Conservation (phyloP, 2,329 filamentous ascomycete genomes). For the Xylariaceae sp. region DNA sequence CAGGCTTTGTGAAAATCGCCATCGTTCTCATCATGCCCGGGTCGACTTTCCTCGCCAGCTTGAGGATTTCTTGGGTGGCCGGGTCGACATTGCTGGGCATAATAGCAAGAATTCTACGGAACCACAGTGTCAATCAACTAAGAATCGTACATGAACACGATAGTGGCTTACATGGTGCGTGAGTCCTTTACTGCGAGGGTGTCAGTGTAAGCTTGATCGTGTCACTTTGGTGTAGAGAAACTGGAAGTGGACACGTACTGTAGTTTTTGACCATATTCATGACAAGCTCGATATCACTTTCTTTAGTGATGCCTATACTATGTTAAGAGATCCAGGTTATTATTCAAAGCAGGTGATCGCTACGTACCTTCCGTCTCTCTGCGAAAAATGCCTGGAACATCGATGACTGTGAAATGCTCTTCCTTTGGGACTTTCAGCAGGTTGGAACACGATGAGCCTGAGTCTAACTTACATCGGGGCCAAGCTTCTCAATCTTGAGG, state of each 20-base stretch:
- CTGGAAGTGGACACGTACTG: constrained; percentile 26
- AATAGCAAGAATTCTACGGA: constrained; percentile 29
- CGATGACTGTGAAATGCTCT: constrained; percentile 51
- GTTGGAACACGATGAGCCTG: too few relatives aligned
- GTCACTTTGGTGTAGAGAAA: not conserved
- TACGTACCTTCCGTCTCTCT: constrained; percentile 34
- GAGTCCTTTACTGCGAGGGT: constrained; percentile 35
- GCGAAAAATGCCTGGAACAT: constrained; percentile 54
- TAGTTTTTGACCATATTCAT: constrained; percentile 46
- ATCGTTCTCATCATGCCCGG: constrained; percentile 30
- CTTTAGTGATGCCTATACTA: constrained; percentile 39
- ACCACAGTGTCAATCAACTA: not conserved
- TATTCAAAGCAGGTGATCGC: not conserved
- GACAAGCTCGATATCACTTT: constrained; percentile 44
- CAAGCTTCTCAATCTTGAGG: constrained; percentile 43
- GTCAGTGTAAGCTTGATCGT: not conserved
- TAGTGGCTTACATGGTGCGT: constrained; percentile 41
- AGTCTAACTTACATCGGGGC: constrained; percentile 36
- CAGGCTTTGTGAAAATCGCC: constrained; percentile 47
- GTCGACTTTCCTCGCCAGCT: constrained; percentile 35
- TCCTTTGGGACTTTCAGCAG: constrained; percentile 25
- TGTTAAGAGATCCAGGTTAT: constrained; percentile 1
- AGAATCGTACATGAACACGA: constrained; percentile 2
- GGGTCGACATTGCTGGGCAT: constrained; percentile 38
- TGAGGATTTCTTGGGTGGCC: constrained; percentile 39